Conservation (phyloP, 2,329 filamentous ascomycete genomes). For the Aspergillus arachidicola region DNA sequence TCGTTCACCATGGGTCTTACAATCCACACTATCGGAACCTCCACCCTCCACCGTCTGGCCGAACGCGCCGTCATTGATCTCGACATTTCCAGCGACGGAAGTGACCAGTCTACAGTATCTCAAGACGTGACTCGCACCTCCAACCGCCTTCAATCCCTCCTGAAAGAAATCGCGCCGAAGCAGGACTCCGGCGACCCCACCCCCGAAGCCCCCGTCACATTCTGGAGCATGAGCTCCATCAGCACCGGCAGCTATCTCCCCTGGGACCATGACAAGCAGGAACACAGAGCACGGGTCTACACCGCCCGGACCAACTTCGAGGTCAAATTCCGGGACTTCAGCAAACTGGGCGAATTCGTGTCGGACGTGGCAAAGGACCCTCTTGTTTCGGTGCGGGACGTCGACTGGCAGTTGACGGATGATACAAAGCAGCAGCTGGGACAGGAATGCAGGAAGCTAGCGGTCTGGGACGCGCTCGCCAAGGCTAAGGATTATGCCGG, state of each 20-base stretch:
- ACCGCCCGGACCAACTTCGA: slow-evolving; percentile 3
- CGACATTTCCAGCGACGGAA: background rate
- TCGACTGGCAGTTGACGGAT: slow-evolving; percentile 4
- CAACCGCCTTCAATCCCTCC: slow-evolving; percentile 1
- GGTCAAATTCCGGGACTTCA: slow-evolving; percentile 4
- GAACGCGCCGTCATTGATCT: background rate
- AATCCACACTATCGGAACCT: slow-evolving; percentile 1
- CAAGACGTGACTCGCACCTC: background rate
- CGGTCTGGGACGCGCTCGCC: background rate
- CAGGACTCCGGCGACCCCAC: background rate
- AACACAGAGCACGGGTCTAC: background rate
- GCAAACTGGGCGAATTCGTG: slow-evolving; percentile 2
- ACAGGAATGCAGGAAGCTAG: background rate
- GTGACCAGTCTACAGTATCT: background rate
- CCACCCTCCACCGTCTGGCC: background rate
- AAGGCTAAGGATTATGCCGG: slow-evolving; percentile 1
- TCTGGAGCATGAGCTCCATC: slow-evolving; percentile 5
- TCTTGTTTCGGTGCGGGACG: background rate
- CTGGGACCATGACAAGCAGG: background rate
- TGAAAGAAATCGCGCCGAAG: background rate
- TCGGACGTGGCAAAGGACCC: background rate
- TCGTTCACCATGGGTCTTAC: background rate
- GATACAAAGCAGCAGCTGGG: background rate
- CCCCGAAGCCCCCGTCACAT: background rate
- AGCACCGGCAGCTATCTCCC: slow-evolving; percentile 2